Evolutionary conservation across 257 asterid species (phyloP).

Genomic region (Nicotiana sylvestris): DNA sequence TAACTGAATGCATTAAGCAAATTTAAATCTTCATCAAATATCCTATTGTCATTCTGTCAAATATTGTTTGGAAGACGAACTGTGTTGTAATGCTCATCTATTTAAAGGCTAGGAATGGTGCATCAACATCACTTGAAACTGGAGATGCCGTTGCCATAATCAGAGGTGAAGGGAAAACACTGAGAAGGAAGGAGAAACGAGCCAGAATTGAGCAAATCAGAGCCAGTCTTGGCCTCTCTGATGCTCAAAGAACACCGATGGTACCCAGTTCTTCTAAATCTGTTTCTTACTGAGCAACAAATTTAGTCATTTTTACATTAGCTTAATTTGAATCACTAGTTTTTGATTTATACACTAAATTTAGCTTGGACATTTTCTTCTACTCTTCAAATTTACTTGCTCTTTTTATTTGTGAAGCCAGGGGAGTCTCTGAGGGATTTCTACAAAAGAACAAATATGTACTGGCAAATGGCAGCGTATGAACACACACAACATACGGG

Average conservation of each 20-base stretch:
- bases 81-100: slow-evolving; percentile 9
- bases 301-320: not conserved
- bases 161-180: slow-evolving; percentile 74
- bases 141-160: slow-evolving; percentile 92
- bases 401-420: slow-evolving; percentile 43
- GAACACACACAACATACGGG: slow-evolving; percentile 99
- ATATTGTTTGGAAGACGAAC: not conserved
- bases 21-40: not conserved
- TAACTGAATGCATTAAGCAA: slow-evolving; percentile 13
- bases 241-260: slow-evolving; percentile 91
- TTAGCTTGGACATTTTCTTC: not conserved
- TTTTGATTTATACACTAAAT: not conserved
- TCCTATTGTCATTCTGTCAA: not conserved
- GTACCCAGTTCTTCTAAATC: slow-evolving; percentile 33
- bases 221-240: slow-evolving; percentile 97
- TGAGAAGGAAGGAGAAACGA: slow-evolving; percentile 89
- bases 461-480: slow-evolving; percentile 99
- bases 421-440: slow-evolving; percentile 92
- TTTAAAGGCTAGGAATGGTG: slow-evolving; percentile 45
- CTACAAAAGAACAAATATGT: slow-evolving; percentile 86
- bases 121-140: slow-evolving; percentile 42
- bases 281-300: not conserved
- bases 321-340: slow-evolving; percentile 5
- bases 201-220: slow-evolving; percentile 90
- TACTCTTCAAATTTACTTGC: slow-evolving; percentile 1